Conservation (phyloP, 1,284 basidiomycete genomes). For the Ganoderma resinaceum region DNA sequence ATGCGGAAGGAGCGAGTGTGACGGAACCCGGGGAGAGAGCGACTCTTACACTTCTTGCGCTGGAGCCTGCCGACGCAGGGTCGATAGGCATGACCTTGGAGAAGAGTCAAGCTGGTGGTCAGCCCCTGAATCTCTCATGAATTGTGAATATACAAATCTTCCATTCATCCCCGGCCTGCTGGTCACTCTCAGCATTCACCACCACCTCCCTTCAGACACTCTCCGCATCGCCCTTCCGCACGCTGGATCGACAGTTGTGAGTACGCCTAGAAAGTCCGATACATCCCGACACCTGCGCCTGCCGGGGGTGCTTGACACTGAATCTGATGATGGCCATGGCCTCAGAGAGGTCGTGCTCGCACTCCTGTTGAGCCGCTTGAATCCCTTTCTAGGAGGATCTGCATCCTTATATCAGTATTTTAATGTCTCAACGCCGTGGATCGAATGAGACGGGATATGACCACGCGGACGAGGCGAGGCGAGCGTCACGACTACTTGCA, state of each 20-base stretch:
- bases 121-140: no score
- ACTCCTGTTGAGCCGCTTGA: conserved; percentile 97
- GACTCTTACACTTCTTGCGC: no score
- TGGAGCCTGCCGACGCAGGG: no score
- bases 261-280: conserved; percentile 78
- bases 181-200: no score
- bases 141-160: no score
- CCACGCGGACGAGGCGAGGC: background rate
- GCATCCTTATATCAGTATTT: background rate
- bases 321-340: conserved; percentile 96
- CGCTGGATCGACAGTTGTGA: conserved; percentile 84
- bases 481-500: background rate
- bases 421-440: no score
- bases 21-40: no score
- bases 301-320: conserved; percentile 93
- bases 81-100: no score
- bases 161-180: no score
- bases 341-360: conserved; percentile 92
- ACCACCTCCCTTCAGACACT: no score
- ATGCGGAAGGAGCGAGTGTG: conserved; percentile 69
- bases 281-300: conserved; percentile 91
- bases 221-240: no score
- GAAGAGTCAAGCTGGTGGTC: no score
- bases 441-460: background rate
- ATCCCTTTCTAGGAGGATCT: conserved; percentile 98